Evolutionary conservation across 1,284 basidiomycete species (phyloP), one percentile per base, ranked within the genome.

Genomic region (Microbotryomycetes sp.): DNA sequence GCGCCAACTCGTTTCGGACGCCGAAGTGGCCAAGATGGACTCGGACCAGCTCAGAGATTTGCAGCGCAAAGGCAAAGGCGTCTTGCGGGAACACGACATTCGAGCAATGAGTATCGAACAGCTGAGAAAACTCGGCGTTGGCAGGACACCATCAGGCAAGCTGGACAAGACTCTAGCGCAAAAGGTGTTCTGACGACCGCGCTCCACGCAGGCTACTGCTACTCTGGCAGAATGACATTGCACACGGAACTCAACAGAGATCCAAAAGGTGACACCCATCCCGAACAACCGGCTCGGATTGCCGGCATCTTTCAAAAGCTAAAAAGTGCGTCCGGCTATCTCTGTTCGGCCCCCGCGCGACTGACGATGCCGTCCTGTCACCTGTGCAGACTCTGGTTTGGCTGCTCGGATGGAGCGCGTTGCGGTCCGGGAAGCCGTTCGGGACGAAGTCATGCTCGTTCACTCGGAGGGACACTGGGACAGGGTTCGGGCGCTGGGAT

Each of bases 391-490:
- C 45, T 79, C 80, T 48, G 82, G 83, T n/a, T 80, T 88, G 67
- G 79, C 86, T 52, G 71, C 77, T 23, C 81, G 83, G 67, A 96
- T 97, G 90, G 83, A 85, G 70, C 81, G 81, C 61, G 77, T 99
- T 31, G 83, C 83, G 0, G 86, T 89, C 66, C 81, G 89, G 46
- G 81, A 84, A 54, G 90, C 88, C 4, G 79, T 81, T 47, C 82
- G 82, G 62, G 81, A 87, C 45, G 93, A 98, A 76, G 88, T 86
- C 9, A 77, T 88, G 58, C 83, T 96, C 9, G 91, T 97, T 1
- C 94, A 99, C 75, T 87, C 85, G 54, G 83, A 88, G 68, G 86
- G 88, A 55, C 85, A 93, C 68, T 97, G 92, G 91, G 82, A 91
- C 64, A 90, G 90, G 74, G 86, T 98, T 23, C 79, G 87, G 67